Percentiles rank a stretch among this genome's conserved stretches.
phyloP scores from a whole-genome alignment of 1,284 basidiomycete species.

The Nidula niveotomentosa region DNA sequence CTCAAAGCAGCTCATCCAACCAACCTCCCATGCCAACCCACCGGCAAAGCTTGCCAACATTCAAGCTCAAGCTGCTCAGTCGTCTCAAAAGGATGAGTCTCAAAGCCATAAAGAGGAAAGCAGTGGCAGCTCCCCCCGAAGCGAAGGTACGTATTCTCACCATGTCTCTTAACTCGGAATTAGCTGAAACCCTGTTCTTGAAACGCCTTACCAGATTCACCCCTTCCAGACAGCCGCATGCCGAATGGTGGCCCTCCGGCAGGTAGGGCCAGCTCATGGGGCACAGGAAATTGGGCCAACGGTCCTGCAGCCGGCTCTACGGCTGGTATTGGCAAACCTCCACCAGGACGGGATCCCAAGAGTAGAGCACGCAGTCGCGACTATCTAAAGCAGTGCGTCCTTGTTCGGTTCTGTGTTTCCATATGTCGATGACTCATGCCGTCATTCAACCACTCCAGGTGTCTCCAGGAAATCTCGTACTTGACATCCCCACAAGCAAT shows the following conservation, averaged over 20 bases:
- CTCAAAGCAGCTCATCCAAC: conserved; percentile 77
- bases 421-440: not conserved
- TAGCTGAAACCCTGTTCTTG: conserved; percentile 1
- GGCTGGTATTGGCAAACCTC: conserved; percentile 65
- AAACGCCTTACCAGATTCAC: conserved; percentile 52
- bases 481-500: conserved; percentile 95
- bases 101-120: conserved; percentile 74
- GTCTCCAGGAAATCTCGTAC: conserved; percentile 97
- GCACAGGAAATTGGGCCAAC: conserved; percentile 45
- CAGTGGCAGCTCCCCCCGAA: conserved; percentile 75
- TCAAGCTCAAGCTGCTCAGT: conserved; percentile 50
- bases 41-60: conserved; percentile 60
- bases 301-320: conserved; percentile 38
- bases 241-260: conserved; percentile 53
- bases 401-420: conserved; percentile 1
- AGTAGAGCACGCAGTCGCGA: conserved; percentile 93
- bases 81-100: conserved; percentile 66
- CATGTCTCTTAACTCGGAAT: conserved; percentile 7
- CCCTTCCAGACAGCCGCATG: conserved; percentile 67
- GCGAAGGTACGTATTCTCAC: conserved; percentile 58
- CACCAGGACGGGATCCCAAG: conserved; percentile 86
- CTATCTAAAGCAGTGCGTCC: conserved; percentile 91
- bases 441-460: conserved; percentile 44
- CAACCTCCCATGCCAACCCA: conserved; percentile 47
- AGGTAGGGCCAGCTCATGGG: conserved; percentile 57